A percentile compares a stretch with the other conserved stretches of the same genome.
phyloP scores from a whole-genome alignment of 352 stramenopile species.

The Peronospora farinosa region DNA sequence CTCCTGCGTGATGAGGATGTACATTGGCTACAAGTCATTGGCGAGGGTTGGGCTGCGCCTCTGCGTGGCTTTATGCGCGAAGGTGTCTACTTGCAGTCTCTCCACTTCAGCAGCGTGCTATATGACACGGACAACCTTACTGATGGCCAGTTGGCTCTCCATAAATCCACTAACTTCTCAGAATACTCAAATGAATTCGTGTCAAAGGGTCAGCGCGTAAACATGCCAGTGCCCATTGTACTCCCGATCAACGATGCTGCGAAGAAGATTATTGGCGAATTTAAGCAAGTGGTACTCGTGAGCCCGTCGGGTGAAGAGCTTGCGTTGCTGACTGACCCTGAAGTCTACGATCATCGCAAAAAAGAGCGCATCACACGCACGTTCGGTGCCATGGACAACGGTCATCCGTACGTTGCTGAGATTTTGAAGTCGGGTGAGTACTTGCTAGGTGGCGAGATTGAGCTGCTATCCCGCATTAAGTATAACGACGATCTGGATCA shows the following conservation, averaged over 20 bases:
- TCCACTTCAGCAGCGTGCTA: conserved; percentile 96
- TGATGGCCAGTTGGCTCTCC: conserved; percentile 67
- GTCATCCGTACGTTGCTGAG: conserved; percentile 95
- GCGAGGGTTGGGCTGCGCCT: conserved; percentile 94
- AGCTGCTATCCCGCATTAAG: conserved; percentile 91
- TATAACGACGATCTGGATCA: conserved; percentile 97
- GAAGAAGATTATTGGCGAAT: conserved; percentile 84
- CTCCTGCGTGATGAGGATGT: conserved; percentile 96
- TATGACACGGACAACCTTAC: conserved; percentile 96
- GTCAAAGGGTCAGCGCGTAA: conserved; percentile 85
- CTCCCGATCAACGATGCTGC: conserved; percentile 90
- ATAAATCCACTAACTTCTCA: conserved; percentile 88
- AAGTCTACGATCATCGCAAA: conserved; percentile 96
- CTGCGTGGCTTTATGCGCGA: conserved; percentile 97
- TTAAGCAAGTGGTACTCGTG: conserved; percentile 87
- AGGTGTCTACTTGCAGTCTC: conserved; percentile 92
- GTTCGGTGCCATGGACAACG: conserved; percentile 94
- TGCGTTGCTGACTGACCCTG: conserved; percentile 89
- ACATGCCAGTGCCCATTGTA: conserved; percentile 96
- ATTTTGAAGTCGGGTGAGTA: conserved; percentile 94
- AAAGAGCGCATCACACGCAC: conserved; percentile 97
- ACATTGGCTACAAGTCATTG: conserved; percentile 97
- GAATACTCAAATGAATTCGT: conserved; percentile 84
- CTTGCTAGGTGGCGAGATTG: conserved; percentile 93
- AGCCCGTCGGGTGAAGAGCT: conserved; percentile 91